Evolutionary conservation across 2,329 filamentous ascomycete species (phyloP), one percentile per base, ranked within the genome.

Genomic region (Botrytis fragariae): DNA sequence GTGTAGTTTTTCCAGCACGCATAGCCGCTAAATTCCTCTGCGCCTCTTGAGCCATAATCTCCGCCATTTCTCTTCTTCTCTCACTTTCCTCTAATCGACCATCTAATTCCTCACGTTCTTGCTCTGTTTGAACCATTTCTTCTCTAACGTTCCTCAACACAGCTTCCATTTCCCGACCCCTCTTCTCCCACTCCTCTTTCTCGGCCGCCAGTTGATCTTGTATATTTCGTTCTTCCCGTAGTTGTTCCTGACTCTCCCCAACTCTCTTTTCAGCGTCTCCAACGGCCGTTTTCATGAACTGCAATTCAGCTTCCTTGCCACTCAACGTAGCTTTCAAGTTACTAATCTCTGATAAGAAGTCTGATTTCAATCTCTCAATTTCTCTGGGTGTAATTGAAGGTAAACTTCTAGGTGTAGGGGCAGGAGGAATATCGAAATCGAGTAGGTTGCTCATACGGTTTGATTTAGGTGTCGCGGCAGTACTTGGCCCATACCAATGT

Each of bases 391-490:
- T 97, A 77, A 98, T 92, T 14, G 92, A 93, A 0, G 96, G 96
- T 54, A 98, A 89, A 72, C 94, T 97, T 75, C 95, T 91, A 22
- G 96, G 96, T 0, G 96, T 98, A 2, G 95, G 94, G 77, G 94
- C 90, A 0, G 95, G 94, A n/a, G 95, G 94, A 16, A 98, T 92
- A 79, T 98, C 96, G 80, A 97, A 96, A 82, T 97, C 94, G 64
- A 97, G 88, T 61, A 96, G 87, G 79, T 92, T 93, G 48, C 90
- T 86, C 77, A 93, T 90, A 57, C 79, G 72, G 61, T 79, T 79
- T 20, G 74, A 62, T 37, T 78, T 76, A 20, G 78, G 78, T 20
- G 79, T 80, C 25, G 76, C 73, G 65, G 75, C 71, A 42, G 48
- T 6, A 68, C 44, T 72, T 32, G 69, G 65, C 44, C 35, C 54